phyloP scores from a whole-genome alignment of 345 rosid genomes.

The Camelina sativa region DNA sequence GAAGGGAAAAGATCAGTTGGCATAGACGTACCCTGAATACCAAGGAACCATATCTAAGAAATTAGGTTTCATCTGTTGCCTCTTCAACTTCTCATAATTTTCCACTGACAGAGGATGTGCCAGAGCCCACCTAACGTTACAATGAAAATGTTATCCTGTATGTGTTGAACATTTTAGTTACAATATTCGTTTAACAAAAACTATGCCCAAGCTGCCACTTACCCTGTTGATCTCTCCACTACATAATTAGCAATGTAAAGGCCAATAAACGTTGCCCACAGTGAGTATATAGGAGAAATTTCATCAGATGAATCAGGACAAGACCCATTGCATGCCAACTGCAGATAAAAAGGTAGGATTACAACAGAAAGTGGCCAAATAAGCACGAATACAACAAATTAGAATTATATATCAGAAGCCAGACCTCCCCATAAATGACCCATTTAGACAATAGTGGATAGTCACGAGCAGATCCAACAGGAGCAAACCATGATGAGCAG shows the following conservation, averaged over 20 bases:
- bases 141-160: background rate
- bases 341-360: constrained; percentile 28
- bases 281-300: constrained; percentile 92
- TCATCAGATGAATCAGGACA: constrained; percentile 79
- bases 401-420: background rate
- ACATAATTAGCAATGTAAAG: constrained; percentile 96
- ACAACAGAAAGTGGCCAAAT: background rate
- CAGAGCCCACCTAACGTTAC: constrained; percentile 84
- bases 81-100: constrained; percentile 72
- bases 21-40: constrained; percentile 81
- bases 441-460: constrained; percentile 94
- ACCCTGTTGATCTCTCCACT: constrained; percentile 95
- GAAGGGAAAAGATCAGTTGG: background rate
- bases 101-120: constrained; percentile 76
- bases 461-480: constrained; percentile 95
- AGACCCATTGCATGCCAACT: constrained; percentile 62
- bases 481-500: constrained; percentile 98
- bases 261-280: constrained; percentile 97
- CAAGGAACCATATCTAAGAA: constrained; percentile 98
- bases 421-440: constrained; percentile 95
- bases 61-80: constrained; percentile 82
- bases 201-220: constrained; percentile 45
- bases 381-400: background rate
- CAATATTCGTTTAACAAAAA: background rate
- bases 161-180: background rate